Conservation (phyloP, 2,329 filamentous ascomycete species). For the Macrophomina pseudophaseolina region DNA sequence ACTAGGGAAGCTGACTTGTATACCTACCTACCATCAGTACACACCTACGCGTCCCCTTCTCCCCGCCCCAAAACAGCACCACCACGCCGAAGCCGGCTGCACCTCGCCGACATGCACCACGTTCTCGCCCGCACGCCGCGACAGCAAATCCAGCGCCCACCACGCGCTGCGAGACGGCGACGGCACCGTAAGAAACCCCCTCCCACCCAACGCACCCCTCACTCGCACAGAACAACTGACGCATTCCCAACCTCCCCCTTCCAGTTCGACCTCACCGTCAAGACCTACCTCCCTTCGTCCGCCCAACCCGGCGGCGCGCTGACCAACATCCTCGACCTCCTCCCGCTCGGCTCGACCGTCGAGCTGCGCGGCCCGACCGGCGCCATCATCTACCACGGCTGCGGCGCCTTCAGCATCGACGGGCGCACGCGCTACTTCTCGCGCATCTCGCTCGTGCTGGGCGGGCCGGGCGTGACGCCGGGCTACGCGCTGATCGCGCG, state of each 20-base stretch:
- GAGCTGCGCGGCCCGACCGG: slow-evolving; percentile 56
- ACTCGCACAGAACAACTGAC: too few species aligned
- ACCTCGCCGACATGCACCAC: background rate
- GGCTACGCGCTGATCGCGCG: slow-evolving; percentile 57
- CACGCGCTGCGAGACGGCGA: slow-evolving; percentile 29
- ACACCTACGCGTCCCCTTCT: slow-evolving; percentile 57
- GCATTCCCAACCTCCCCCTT: too few species aligned
- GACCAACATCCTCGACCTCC: background rate
- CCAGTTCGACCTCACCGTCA: slow-evolving; percentile 32
- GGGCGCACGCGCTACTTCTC: slow-evolving; percentile 49
- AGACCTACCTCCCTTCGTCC: background rate
- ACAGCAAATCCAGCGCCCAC: slow-evolving; percentile 34
- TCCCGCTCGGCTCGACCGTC: slow-evolving; percentile 26
- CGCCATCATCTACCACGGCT: slow-evolving; percentile 56
- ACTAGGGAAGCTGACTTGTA: too few species aligned
- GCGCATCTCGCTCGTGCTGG: slow-evolving; percentile 55
- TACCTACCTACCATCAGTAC: slow-evolving; percentile 38
- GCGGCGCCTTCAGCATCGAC: slow-evolving; percentile 54
- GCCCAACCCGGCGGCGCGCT: background rate
- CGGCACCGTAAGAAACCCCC: slow-evolving; percentile 25
- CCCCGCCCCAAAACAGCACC: slow-evolving; percentile 23
- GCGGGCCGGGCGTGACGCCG: slow-evolving; percentile 59
- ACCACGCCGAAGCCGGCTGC: background rate
- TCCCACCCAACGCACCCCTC: too few species aligned
- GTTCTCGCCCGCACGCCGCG: slow-evolving; percentile 22